Evolutionary conservation across 2,329 filamentous ascomycete genomes (phyloP), one percentile per base, ranked within the genome.

Genomic region (Trichophyton mentagrophytes): DNA sequence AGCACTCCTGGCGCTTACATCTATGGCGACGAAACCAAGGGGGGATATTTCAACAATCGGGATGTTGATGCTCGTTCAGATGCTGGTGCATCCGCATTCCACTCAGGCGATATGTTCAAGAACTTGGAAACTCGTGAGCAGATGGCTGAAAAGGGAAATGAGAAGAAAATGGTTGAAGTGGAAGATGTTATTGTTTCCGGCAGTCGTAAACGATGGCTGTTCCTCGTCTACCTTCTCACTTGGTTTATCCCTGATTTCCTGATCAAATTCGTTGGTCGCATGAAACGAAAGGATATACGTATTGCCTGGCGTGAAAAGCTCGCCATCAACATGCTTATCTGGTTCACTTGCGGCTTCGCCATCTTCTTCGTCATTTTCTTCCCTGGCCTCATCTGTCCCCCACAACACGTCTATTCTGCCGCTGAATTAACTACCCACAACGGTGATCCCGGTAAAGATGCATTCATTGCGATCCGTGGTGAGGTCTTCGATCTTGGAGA

Each of bases 301-400:
- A 81, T 88, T 71, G 93, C 93, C 0, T 99, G 93, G 93, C 83
- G 93, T 70, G 93, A 99, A 73, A 99, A 99, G 79, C 73, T 99
- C 62, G 92, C 93, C 60, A 99, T 99, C 80, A 99, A 99, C 78
- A 80, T 99, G 72, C 82, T 97, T 70, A 99, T 99, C 71, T 99
- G 95, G 93, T 77, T 92, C 61, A 83, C 82, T 71, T 97, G 92
- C 75, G 78, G 77, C 15, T 74, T 88, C 57, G 85, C 89, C 30
- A 82, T 87, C 61, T 99, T 99, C 78, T 88, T 99, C 79, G 90
- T 97, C 69, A 81, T 97, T 63, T 81, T 85, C 60, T 95, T 99
- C 70, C 95, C 95, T 0, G 77, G 80, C 66, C 76, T 97, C 65
- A 90, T 99, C 69, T 99, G 93, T 74, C 93, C 93, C 0, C 92